Evolutionary conservation across 2,329 filamentous ascomycete genomes (phyloP).

Genomic region (Phialocephala subalpina): DNA sequence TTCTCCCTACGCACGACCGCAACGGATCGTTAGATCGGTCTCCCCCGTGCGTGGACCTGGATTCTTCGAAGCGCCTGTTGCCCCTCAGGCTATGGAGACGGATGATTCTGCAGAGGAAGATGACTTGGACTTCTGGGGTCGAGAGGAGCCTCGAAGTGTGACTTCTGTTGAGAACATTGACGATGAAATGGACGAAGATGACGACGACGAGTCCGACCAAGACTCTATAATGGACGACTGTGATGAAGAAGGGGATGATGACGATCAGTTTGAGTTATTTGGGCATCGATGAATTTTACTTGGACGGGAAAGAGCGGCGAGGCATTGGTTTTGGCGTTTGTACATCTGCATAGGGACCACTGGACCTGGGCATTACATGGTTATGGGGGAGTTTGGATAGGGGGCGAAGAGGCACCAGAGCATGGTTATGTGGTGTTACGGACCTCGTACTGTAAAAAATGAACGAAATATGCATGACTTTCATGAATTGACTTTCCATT

Average conservation of each 20-base stretch:
- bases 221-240: conserved; percentile 43
- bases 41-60: conserved; percentile 44
- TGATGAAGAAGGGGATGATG: conserved; percentile 52
- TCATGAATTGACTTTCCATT: conserved; percentile 7
- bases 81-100: conserved; percentile 51
- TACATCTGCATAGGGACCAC: conserved; percentile 1
- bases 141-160: conserved; percentile 50
- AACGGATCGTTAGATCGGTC: conserved; percentile 43
- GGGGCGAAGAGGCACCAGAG: not conserved
- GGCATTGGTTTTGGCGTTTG: conserved; percentile 22
- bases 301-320: conserved; percentile 12
- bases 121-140: conserved; percentile 56
- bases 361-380: not conserved
- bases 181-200: conserved; percentile 41
- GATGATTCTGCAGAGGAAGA: conserved; percentile 58
- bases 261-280: conserved; percentile 59
- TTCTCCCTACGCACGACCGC: conserved; percentile 36
- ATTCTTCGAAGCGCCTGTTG: conserved; percentile 32
- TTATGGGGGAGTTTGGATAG: conserved; percentile 11
- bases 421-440: conserved; percentile 22
- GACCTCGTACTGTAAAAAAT: conserved; percentile 27
- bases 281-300: conserved; percentile 54
- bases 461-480: conserved; percentile 12
- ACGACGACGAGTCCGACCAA: conserved; percentile 49
- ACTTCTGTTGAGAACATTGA: conserved; percentile 39